These are phyloP conservation scores for Microsporum ferrugineum DNA, from an alignment of 2,329 filamentous ascomycete species.

Conservation along the genomic window DNA sequence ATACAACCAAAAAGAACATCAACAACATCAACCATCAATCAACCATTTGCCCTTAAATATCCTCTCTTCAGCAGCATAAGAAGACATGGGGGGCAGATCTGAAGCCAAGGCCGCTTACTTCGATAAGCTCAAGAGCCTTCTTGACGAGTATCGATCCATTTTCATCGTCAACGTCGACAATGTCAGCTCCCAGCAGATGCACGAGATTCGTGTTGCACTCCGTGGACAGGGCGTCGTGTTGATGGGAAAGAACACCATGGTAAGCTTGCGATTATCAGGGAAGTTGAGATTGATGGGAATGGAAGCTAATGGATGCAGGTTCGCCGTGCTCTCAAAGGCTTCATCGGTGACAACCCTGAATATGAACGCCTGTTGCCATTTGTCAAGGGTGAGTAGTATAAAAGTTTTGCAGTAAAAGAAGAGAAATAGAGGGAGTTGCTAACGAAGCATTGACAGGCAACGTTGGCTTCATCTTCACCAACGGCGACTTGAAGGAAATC, in stretches of 20 bases:
- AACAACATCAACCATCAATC: neutral
- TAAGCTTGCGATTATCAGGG: conserved; percentile 33
- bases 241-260: conserved; percentile 99
- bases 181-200: conserved; percentile 99
- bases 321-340: conserved; percentile 93
- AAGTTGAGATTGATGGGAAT: neutral
- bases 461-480: conserved; percentile 99
- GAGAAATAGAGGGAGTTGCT: neutral
- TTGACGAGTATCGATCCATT: conserved; percentile 93
- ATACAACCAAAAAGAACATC: neutral
- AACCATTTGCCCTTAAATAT: conserved; percentile 85
- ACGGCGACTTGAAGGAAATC: conserved; percentile 79
- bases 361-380: conserved; percentile 95
- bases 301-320: conserved; percentile 43
- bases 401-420: neutral
- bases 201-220: conserved; percentile 93
- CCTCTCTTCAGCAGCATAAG: conserved; percentile 84
- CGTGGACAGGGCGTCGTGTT: conserved; percentile 87
- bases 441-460: conserved; percentile 49
- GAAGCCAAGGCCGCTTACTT: conserved; percentile 94
- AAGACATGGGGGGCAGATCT: conserved; percentile 98
- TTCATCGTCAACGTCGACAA: conserved; percentile 98
- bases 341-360: conserved; percentile 80
- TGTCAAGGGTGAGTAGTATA: conserved; percentile 56
- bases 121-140: conserved; percentile 96